Evolutionary conservation across 805 yeast genomes (phyloP).

Genomic region (Saturnispora zaruensis): DNA sequence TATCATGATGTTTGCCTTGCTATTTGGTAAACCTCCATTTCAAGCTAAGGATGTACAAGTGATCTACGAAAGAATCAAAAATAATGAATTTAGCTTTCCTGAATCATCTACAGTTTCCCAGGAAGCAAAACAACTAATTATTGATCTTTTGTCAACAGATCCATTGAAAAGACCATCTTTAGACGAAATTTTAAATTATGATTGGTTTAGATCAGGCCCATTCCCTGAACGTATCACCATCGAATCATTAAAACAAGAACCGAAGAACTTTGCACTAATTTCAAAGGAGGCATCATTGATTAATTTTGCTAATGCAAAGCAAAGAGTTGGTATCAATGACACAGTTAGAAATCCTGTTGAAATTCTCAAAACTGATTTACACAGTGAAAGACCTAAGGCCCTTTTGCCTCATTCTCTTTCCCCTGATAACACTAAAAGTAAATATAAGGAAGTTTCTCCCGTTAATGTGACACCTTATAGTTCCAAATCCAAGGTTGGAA

Average conservation of each 20-base stretch:
- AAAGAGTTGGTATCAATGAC: constrained; percentile 45
- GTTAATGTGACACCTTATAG: constrained; percentile 20
- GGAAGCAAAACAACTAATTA: constrained; percentile 67
- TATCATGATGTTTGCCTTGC: constrained; percentile 87
- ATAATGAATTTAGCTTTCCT: constrained; percentile 75
- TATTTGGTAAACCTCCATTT: constrained; percentile 94
- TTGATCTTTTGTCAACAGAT: constrained; percentile 63
- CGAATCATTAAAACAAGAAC: constrained; percentile 53
- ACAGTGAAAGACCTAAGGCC: constrained; percentile 56
- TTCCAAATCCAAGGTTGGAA: constrained; percentile 20
- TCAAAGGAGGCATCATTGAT: constrained; percentile 52
- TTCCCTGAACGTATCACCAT: constrained; percentile 68
- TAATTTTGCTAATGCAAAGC: constrained; percentile 61
- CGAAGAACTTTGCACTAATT: constrained; percentile 46
- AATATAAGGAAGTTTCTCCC: constrained; percentile 61
- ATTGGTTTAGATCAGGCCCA: constrained; percentile 72
- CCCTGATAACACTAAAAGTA: constrained; percentile 83
- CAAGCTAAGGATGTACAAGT: constrained; percentile 91
- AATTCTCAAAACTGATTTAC: constrained; percentile 58
- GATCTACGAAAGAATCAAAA: constrained; percentile 86
- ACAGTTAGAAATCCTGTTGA: constrained; percentile 56
- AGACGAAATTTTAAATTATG: constrained; percentile 68
- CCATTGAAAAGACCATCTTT: constrained; percentile 78
- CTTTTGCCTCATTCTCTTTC: constrained; percentile 84
- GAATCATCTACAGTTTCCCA: constrained; percentile 44